Evolutionary conservation across 1,139 yeast genomes (phyloP).

Genomic region (Diutina neorugosa): DNA sequence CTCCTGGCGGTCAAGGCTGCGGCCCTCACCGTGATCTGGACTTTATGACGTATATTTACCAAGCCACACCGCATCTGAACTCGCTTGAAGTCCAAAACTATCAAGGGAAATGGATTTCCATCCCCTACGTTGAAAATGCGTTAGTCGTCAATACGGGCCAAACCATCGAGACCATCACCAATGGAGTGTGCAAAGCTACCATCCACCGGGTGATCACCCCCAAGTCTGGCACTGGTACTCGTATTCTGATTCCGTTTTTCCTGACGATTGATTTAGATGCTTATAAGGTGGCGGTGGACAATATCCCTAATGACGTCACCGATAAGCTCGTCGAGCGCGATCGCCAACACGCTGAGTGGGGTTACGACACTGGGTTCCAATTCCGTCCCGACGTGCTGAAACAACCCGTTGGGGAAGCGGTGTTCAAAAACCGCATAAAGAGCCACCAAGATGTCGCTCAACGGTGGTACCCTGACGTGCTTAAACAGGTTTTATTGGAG

Average conservation of each 20-base stretch:
- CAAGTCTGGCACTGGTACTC: conserved; percentile 35
- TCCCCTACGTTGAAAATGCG: conserved; percentile 29
- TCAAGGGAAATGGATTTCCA: conserved; percentile 52
- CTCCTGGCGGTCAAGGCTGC: conserved; percentile 43
- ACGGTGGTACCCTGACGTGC: conserved; percentile 48
- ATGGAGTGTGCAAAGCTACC: conserved; percentile 51
- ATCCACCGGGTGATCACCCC: conserved; percentile 55
- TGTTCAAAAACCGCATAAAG: conserved; percentile 50
- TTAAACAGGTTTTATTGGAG: conserved; percentile 17
- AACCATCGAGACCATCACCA: conserved; percentile 40
- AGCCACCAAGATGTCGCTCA: conserved; percentile 59
- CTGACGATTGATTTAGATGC: conserved; percentile 40
- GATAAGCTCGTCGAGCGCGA: conserved; percentile 25
- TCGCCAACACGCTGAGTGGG: conserved; percentile 16
- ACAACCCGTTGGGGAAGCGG: conserved; percentile 43
- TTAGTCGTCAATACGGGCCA: conserved; percentile 45
- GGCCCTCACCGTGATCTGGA: conserved; percentile 71
- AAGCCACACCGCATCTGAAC: conserved; percentile 35
- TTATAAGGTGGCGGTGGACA: conserved; percentile 20
- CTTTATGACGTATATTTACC: conserved; percentile 47
- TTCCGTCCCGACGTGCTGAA: conserved; percentile 30
- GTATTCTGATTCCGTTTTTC: conserved; percentile 43
- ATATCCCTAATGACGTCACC: conserved; percentile 21
- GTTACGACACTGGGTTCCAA: conserved; percentile 38
- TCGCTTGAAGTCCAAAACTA: conserved; percentile 55